Conservation (phyloP, 768 basidiomycete species). For the Melanogaster broomeanus region DNA sequence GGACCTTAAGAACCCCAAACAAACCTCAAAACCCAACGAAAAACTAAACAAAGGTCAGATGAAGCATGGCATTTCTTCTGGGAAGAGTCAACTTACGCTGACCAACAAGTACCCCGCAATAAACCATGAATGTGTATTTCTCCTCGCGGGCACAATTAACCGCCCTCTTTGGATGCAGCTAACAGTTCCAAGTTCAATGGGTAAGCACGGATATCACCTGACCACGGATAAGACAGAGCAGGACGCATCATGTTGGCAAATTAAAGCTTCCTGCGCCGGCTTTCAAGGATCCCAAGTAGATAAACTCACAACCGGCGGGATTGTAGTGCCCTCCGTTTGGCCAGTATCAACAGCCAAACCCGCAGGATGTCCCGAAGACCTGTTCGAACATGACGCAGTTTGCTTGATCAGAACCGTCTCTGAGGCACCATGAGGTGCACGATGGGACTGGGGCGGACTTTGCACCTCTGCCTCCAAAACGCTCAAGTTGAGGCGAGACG, state of each 20-base stretch:
- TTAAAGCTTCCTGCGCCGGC: conserved; percentile 10
- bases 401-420: conserved; percentile 11
- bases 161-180: conserved; percentile 17
- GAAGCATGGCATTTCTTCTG: background rate
- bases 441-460: background rate
- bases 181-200: conserved; percentile 18
- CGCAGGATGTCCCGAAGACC: conserved; percentile 8
- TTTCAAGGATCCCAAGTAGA: conserved; percentile 19
- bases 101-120: conserved; percentile 22
- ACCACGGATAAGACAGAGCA: conserved; percentile 11
- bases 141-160: conserved; percentile 7
- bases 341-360: background rate
- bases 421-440: background rate
- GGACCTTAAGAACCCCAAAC: conserved; percentile 24
- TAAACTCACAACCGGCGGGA: conserved; percentile 26
- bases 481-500: conserved; percentile 5
- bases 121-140: conserved; percentile 12
- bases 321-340: conserved; percentile 11
- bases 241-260: conserved; percentile 5
- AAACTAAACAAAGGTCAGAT: conserved; percentile 17
- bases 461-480: conserved; percentile 3
- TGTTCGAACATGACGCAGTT: conserved; percentile 4
- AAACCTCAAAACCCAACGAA: conserved; percentile 20
- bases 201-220: conserved; percentile 20
- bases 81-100: conserved; percentile 22